Conservation (phyloP, 2,329 filamentous ascomycete genomes). For the Monilinia fructicola region DNA sequence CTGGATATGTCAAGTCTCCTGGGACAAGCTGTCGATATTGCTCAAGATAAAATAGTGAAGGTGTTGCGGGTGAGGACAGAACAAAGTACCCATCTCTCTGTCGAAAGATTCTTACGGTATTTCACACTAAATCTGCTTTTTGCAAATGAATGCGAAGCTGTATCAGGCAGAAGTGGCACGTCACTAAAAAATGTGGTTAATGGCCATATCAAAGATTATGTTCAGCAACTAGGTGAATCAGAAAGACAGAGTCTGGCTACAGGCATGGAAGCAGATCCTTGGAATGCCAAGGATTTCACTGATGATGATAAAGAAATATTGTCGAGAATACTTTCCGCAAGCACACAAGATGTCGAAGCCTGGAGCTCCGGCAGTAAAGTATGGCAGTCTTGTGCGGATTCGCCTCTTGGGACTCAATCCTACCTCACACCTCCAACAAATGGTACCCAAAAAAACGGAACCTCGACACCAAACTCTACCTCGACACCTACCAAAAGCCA, state of each 20-base stretch:
- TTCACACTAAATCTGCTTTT: conserved; percentile 81
- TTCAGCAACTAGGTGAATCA: conserved; percentile 66
- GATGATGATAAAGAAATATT: conserved; percentile 61
- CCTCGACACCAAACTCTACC: conserved; percentile 24
- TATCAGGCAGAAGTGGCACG: conserved; percentile 75
- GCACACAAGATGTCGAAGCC: conserved; percentile 65
- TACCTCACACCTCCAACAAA: conserved; percentile 17
- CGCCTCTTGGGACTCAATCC: conserved; percentile 30
- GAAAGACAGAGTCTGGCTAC: conserved; percentile 74
- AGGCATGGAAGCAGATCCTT: conserved; percentile 77
- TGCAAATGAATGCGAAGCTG: conserved; percentile 81
- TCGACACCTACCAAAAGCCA: conserved; percentile 55
- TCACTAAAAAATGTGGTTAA: conserved; percentile 78
- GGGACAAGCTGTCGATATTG: conserved; percentile 76
- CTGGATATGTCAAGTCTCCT: conserved; percentile 76
- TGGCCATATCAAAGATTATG: conserved; percentile 77
- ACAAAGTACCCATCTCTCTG: conserved; percentile 65
- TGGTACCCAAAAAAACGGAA: conserved; percentile 44
- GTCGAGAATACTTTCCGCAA: conserved; percentile 64
- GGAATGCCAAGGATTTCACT: conserved; percentile 74
- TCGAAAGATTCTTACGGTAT: conserved; percentile 74
- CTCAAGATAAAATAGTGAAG: conserved; percentile 74
- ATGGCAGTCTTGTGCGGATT: conserved; percentile 48
- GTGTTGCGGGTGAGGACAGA: conserved; percentile 75
- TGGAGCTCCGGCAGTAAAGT: conserved; percentile 65